Percentiles rank a stretch among this genome's conserved stretches.
phyloP scores from a whole-genome alignment of 1,284 basidiomycete species.

The Schizophyllum commune region DNA sequence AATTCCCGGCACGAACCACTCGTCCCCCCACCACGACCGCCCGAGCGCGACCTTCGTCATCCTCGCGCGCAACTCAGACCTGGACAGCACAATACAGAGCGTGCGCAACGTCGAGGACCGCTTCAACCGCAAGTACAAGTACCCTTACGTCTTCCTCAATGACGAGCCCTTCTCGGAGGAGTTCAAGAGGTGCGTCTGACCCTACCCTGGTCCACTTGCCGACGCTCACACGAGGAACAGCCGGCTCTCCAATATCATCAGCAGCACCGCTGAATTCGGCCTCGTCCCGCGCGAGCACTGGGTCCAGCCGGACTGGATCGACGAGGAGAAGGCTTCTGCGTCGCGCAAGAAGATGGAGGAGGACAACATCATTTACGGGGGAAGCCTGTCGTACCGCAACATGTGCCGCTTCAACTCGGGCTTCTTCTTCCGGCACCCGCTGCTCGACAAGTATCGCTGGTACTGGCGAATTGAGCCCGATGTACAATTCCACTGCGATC shows the following conservation, averaged over 20 bases:
- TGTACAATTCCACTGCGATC: conserved; percentile 70
- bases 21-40: conserved; percentile 8
- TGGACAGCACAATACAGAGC: conserved; percentile 27
- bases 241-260: conserved; percentile 17
- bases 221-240: conserved; percentile 4
- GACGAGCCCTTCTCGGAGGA: conserved; percentile 65
- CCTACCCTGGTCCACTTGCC: background rate
- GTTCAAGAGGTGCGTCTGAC: conserved; percentile 47
- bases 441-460: conserved; percentile 62
- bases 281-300: conserved; percentile 38
- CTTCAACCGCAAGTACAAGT: conserved; percentile 59
- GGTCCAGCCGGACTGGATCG: conserved; percentile 57
- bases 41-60: conserved; percentile 40
- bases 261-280: conserved; percentile 40
- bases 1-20: background rate
- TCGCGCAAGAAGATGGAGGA: conserved; percentile 42
- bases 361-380: conserved; percentile 49
- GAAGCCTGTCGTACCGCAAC: conserved; percentile 30
- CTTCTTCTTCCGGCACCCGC: conserved; percentile 61
- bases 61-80: conserved; percentile 33
- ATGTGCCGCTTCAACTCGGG: conserved; percentile 77
- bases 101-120: conserved; percentile 45
- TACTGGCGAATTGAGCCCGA: conserved; percentile 65
- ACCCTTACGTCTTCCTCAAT: conserved; percentile 73
- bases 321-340: conserved; percentile 47